A percentile compares a stretch with the other conserved stretches of the same genome.
phyloP scores from a whole-genome alignment of 176 grass and related monocot genomes.

The Elaeis guineensis region DNA sequence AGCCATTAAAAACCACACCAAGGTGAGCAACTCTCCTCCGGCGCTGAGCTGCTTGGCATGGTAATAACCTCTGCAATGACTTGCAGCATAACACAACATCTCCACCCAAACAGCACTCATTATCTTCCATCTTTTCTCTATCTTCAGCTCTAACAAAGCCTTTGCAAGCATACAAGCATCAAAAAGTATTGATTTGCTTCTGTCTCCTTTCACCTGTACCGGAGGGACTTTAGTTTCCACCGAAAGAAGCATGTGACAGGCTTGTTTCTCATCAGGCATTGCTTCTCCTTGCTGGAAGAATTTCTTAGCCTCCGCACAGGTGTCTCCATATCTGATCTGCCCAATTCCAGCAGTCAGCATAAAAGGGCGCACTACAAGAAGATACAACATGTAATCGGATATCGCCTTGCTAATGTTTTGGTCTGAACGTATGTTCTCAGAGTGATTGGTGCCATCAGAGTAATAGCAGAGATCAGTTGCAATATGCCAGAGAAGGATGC shows the following conservation, averaged over 20 bases:
- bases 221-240: too few relatives aligned
- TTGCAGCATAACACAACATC: constrained; percentile 19
- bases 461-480: constrained; percentile 15
- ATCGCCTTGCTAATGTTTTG: background rate
- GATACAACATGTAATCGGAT: constrained; percentile 24
- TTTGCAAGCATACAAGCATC: constrained; percentile 10
- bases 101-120: constrained; percentile 18
- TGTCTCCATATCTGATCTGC: constrained; percentile 5
- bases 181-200: constrained; percentile 9
- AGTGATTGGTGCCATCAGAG: too few relatives aligned
- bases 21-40: constrained; percentile 17
- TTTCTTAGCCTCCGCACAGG: constrained; percentile 7
- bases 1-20: constrained; percentile 23
- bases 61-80: constrained; percentile 15
- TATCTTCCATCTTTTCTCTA: constrained; percentile 4
- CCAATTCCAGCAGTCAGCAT: constrained; percentile 18
- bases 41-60: constrained; percentile 20
- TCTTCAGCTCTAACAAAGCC: background rate
- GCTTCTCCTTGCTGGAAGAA: background rate
- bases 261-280: background rate
- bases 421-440: background rate
- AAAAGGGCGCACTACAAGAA: constrained; percentile 7
- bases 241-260: constrained; percentile 17
- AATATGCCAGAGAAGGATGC: constrained; percentile 43
- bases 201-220: background rate